A percentile compares a stretch with the other conserved stretches of the same genome.
Conservation (phyloP, 108 stramenopile species). For the Nannochloropsis salina region DNA sequence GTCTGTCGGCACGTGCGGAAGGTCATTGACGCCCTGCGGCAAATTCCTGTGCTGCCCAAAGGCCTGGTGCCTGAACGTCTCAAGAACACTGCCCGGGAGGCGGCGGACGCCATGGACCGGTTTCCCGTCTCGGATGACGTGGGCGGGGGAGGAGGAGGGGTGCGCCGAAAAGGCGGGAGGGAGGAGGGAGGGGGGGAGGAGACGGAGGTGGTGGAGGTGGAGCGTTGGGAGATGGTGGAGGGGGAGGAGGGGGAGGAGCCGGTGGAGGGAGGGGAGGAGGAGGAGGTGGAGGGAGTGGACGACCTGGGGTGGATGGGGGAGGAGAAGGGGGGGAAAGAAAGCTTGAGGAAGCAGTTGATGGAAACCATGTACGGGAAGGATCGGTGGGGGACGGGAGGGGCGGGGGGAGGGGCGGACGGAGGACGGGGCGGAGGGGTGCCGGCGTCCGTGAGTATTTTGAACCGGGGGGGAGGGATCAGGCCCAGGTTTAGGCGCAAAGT, state of each 20-base stretch:
- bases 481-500: neutral
- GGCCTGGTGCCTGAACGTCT: constrained; percentile 21
- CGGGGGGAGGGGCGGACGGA: neutral
- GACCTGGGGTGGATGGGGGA: neutral
- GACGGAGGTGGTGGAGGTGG: neutral
- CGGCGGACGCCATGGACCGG: constrained; percentile 41
- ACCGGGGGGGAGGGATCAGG: neutral
- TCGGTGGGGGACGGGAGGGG: neutral
- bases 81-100: constrained; percentile 38
- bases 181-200: neutral
- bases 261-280: neutral
- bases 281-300: neutral
- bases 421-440: neutral
- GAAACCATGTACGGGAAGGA: neutral
- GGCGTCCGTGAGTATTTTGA: neutral
- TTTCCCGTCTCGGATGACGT: constrained; percentile 47
- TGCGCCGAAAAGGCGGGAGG: neutral
- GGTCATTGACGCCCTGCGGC: neutral
- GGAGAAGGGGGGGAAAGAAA: neutral
- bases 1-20: neutral
- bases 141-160: neutral
- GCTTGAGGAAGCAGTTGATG: neutral
- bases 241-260: neutral
- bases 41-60: neutral
- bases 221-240: neutral